These are phyloP conservation scores for Suillus lakei DNA, from an alignment of 768 basidiomycete species.

Conservation along the genomic window DNA sequence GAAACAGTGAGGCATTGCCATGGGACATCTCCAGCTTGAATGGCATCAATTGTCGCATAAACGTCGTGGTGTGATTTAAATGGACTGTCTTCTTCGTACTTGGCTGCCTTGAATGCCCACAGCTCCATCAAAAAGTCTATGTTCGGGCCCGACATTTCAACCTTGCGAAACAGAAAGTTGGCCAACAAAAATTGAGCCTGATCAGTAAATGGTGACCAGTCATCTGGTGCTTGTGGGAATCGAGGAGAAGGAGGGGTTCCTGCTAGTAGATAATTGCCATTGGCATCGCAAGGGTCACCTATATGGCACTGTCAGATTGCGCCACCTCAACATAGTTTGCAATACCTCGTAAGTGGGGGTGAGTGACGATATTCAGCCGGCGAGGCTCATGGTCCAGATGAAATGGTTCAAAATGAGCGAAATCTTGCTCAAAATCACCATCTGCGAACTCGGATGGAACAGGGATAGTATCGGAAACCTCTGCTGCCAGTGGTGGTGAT, in stretches of 20 bases:
- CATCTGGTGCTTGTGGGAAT: background rate
- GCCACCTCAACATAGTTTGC: background rate
- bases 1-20: conserved; percentile 27
- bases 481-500: too few relatives aligned
- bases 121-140: conserved; percentile 22
- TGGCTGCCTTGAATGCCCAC: conserved; percentile 13
- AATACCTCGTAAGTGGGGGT: background rate
- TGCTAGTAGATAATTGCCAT: conserved; percentile 8
- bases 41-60: conserved; percentile 25
- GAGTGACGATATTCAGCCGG: background rate
- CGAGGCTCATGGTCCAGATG: background rate
- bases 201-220: conserved; percentile 23
- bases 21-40: conserved; percentile 24
- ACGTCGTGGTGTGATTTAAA: conserved; percentile 37
- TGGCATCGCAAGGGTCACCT: conserved; percentile 14
- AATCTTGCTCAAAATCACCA: too few relatives aligned
- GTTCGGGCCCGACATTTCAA: conserved; percentile 24
- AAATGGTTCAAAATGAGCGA: background rate
- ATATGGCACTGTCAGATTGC: background rate
- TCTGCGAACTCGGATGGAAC: too few relatives aligned
- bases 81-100: conserved; percentile 25
- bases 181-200: conserved; percentile 26
- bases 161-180: conserved; percentile 26
- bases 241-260: conserved; percentile 3
- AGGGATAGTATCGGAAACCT: too few relatives aligned